These are phyloP conservation scores for Mycena chlorophos DNA, from an alignment of 768 basidiomycete genomes.

Conservation along the genomic window DNA sequence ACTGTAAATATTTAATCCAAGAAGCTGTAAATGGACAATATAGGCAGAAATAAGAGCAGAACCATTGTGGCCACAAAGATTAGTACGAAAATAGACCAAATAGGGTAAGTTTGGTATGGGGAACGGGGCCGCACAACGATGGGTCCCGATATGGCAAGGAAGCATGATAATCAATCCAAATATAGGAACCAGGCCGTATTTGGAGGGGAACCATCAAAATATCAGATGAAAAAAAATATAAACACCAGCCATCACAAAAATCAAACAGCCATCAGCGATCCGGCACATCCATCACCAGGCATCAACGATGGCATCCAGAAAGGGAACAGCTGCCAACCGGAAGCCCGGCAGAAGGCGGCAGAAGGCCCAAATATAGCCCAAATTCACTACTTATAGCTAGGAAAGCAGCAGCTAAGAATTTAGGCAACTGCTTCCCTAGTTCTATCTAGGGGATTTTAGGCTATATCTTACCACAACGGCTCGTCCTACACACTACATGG, in stretches of 20 bases:
- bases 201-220: neutral
- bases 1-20: too few species aligned
- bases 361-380: neutral
- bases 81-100: neutral
- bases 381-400: neutral
- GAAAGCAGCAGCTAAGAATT: neutral
- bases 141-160: neutral
- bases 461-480: slow-evolving; percentile 6
- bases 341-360: neutral
- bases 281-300: too few species aligned
- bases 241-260: neutral
- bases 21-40: too few species aligned
- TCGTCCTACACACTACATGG: too few species aligned
- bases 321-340: neutral
- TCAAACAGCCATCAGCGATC: neutral
- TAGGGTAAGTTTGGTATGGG: neutral
- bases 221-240: neutral
- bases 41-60: too few species aligned
- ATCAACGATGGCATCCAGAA: too few species aligned
- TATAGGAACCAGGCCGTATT: neutral
- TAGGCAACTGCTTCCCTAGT: slow-evolving; percentile 1
- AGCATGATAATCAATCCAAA: neutral
- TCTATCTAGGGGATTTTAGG: neutral
- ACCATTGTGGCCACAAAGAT: too few species aligned
- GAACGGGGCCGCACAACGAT: neutral